Base-by-base conservation (phyloP, 441 rosid genomes). In the Syzygium malaccense region DNA sequence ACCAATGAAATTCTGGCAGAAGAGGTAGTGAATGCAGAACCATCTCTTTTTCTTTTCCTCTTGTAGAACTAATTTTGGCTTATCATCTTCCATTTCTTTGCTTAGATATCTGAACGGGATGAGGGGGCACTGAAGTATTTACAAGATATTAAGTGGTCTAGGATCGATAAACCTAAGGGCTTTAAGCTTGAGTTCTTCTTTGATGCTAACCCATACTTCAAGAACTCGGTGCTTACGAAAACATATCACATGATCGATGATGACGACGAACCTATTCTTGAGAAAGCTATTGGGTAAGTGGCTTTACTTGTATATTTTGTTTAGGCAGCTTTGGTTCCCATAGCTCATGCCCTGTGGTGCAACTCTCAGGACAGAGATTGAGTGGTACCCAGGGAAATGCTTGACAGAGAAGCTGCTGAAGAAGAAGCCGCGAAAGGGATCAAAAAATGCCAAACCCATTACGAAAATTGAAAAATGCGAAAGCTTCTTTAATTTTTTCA, bases 401-500 rank as follows among this genome's bases (percentile, higher is more conserved):
- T 92, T 98, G 91, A 97, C 99, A 1, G 96, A 95, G 91, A 97
- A 97, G 91, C 91, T 95, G 62, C 95, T 96, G 1, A 96, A 96
- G 92, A 96, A 96, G 94, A 96, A 95, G 92, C 98, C 96, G 23
- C 95, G 94, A 93, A 95, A 95, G 88, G 99, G 98, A 89, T 95
- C 99, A 28, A 97, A 96, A 92, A 96, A 96, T 88, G 93, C 97
- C 33, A 98, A 97, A 90, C 97, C 97, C 4, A 94, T 97, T 26
- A 96, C 97, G 18, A 96, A 98, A 92, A 95, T 96, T 56, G 98
- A 96, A 91, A 96, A 94, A 15, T 96, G 98, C 86, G 98, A 95
- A 71, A 98, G 99, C 90, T 98, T 98, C 88, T 98, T 98, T 91
- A 96, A 96, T 93, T 98, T 98, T 91, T 96, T 97, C 83, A 94